Base-by-base conservation (phyloP, 2,329 filamentous ascomycete genomes). In the Periconia digitata region DNA sequence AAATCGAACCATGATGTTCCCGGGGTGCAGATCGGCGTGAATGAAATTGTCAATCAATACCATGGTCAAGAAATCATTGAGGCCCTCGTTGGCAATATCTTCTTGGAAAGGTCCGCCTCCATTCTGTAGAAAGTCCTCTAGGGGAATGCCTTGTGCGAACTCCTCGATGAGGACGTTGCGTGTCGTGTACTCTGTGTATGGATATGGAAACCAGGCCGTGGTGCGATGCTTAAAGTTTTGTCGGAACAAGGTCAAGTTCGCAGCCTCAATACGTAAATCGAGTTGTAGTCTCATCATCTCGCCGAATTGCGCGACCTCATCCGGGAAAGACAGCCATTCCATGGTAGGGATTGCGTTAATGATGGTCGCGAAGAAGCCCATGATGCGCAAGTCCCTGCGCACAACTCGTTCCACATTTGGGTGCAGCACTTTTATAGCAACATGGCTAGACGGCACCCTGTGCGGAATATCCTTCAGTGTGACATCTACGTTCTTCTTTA, bases 1-100 rank as follows among this genome's bases (percentile, higher is more conserved):
- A 76, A 99, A 99, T 54, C 95, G 90, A 40, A 99, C 92, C 92
- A 99, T 97, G 73, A 99, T 97, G 70, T 99, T 99, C 21, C 94
- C 94, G 0, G 94, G 94, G 67, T 99, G 94, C 23, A 99, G 76
- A 67, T 99, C 94, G 5, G 94, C 92, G 66, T 99, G 94, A 21
- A 96, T 86, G 70, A 99, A 99, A 70, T 99, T 99, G 71, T 99
- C 94, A 34, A 99, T 86, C 12, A 99, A 80, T 15, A 99, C 77
- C 94, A 99, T 99, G 63, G 92, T 90, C 42, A 99, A 75, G 72
- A 99, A 99, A 3, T 92, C 92, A 68, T 99, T 92, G 0, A 99
- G 82, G 0, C 94, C 94, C 74, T 97, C 92, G 49, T 95, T 86
- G 3, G 94, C 92, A 54, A 99, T 95, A 56, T 96, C 92, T 61